Conservation (phyloP, 2,329 filamentous ascomycete genomes). For the Pseudocercospora ulei region DNA sequence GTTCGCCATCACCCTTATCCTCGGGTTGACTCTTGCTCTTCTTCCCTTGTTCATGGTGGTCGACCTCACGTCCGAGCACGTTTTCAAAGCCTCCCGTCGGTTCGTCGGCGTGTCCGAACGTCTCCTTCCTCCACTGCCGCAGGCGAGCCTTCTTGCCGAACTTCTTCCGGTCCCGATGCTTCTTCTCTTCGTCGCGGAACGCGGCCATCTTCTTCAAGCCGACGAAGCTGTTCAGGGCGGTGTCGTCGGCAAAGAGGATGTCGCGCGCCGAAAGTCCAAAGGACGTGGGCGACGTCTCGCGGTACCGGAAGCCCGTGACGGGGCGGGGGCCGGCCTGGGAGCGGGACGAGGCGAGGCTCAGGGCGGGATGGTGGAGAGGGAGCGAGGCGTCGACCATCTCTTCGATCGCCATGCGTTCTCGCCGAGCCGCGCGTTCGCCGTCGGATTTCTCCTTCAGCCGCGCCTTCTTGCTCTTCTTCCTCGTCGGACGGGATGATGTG, state of each 20-base stretch:
- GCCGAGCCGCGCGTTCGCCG: conserved; percentile 62
- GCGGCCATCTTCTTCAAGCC: conserved; percentile 90
- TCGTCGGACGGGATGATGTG: conserved; percentile 35
- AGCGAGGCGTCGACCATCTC: conserved; percentile 74
- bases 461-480: conserved; percentile 37
- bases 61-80: conserved; percentile 29
- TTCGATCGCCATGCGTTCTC: conserved; percentile 75
- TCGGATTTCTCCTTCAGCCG: conserved; percentile 41
- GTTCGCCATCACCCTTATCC: conserved; percentile 32
- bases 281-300: conserved; percentile 79
- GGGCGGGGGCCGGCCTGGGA: conserved; percentile 46
- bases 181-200: conserved; percentile 82
- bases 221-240: conserved; percentile 76
- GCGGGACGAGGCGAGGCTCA: conserved; percentile 35
- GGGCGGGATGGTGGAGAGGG: conserved; percentile 57
- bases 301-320: conserved; percentile 66
- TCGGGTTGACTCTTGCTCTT: conserved; percentile 27
- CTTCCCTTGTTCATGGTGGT: conserved; percentile 19
- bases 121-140: conserved; percentile 69
- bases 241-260: conserved; percentile 82
- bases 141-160: conserved; percentile 87
- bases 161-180: conserved; percentile 75
- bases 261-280: conserved; percentile 85
- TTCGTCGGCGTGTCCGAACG: conserved; percentile 53
- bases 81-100: conserved; percentile 37